phyloP scores from a whole-genome alignment of 495 filamentous ascomycete species.

The Aspergillus asperescens region DNA sequence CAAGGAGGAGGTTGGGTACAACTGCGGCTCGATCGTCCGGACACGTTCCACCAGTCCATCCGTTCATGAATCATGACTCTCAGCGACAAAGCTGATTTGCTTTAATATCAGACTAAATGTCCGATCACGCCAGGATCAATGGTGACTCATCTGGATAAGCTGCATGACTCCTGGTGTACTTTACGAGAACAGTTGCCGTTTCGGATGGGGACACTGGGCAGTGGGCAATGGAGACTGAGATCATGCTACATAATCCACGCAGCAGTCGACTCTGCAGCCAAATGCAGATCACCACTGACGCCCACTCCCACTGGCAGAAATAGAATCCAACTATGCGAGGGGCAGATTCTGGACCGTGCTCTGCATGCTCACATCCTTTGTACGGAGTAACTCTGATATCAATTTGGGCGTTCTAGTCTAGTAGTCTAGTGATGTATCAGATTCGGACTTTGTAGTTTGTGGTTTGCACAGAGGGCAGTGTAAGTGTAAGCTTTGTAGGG shows the following conservation, averaged over 20 bases:
- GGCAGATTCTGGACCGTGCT: constrained; percentile 21
- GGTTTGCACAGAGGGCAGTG: too few species aligned
- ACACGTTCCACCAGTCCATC: constrained; percentile 3
- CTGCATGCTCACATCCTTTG: constrained; percentile 13
- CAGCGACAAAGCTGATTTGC: constrained; percentile 3
- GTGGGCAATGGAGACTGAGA: constrained; percentile 4
- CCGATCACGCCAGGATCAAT: not conserved
- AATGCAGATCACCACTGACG: constrained; percentile 19
- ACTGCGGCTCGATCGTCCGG: constrained; percentile 16
- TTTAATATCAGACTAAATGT: constrained; percentile 5
- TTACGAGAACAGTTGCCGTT: not conserved
- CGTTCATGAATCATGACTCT: not conserved
- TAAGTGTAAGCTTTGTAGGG: not conserved
- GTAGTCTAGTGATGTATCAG: constrained; percentile 1
- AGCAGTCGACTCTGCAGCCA: too few species aligned
- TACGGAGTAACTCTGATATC: constrained; percentile 7
- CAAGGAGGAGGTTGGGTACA: constrained; percentile 19
- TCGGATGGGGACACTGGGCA: not conserved
- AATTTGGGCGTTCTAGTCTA: not conserved
- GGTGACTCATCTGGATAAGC: constrained; percentile 13
- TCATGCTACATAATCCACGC: too few species aligned
- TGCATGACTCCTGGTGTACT: not conserved
- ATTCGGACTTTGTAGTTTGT: not conserved
- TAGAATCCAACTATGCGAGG: constrained; percentile 13
- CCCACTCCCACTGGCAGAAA: constrained; percentile 6